Percentiles rank a stretch among this genome's conserved stretches.
phyloP scores from a whole-genome alignment of 2,329 filamentous ascomycete species.

The Endothia cerciana region DNA sequence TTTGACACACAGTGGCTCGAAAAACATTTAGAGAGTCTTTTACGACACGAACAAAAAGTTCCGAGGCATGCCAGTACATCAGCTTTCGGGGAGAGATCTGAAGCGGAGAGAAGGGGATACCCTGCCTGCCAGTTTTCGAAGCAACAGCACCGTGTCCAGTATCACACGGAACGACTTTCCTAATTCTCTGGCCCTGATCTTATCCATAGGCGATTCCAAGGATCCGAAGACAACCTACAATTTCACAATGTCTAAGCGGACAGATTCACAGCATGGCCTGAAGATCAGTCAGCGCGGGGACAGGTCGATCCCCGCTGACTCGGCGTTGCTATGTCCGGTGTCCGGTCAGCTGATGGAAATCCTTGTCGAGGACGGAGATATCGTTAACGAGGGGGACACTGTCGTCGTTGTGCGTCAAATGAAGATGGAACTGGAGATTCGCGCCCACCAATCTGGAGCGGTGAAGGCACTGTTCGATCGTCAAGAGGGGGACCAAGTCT shows the following conservation, averaged over 20 bases:
- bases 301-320: not conserved
- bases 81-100: not conserved
- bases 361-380: constrained; percentile 56
- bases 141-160: constrained; percentile 31
- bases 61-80: not conserved
- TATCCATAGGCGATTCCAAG: constrained; percentile 48
- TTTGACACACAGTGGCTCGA: constrained; percentile 21
- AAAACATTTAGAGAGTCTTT: not conserved
- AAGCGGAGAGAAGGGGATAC: not conserved
- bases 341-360: constrained; percentile 64
- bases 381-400: constrained; percentile 52
- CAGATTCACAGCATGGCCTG: constrained; percentile 9
- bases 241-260: constrained; percentile 8
- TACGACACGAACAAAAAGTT: not conserved
- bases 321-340: constrained; percentile 36
- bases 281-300: not conserved
- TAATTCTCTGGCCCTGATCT: constrained; percentile 57
- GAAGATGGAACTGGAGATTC: constrained; percentile 72
- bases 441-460: constrained; percentile 50
- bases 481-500: constrained; percentile 57
- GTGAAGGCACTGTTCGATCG: constrained; percentile 58
- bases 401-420: constrained; percentile 66
- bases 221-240: constrained; percentile 10
- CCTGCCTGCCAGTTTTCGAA: not conserved
- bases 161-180: constrained; percentile 61